Percentiles rank a stretch among this genome's conserved stretches.
phyloP scores from a whole-genome alignment of 2,329 filamentous ascomycete genomes.

The Penicillium sumatraense region DNA sequence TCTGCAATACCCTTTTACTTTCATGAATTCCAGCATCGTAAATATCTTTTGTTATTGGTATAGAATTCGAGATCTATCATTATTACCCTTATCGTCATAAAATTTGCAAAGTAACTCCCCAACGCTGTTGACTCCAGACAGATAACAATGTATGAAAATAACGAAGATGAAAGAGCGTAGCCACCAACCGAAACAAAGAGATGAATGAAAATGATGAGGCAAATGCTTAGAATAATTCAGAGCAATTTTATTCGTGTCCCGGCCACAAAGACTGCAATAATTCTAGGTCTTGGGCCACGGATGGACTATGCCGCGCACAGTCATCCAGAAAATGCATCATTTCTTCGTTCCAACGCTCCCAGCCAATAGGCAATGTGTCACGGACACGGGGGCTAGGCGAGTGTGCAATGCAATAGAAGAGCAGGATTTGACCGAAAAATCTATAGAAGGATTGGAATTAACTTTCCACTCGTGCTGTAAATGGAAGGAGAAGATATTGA shows the following conservation, averaged over 20 bases:
- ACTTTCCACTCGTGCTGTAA: not conserved
- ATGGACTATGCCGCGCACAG: constrained; percentile 43
- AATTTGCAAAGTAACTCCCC: not conserved
- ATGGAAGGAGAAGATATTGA: not conserved
- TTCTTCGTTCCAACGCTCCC: constrained; percentile 47
- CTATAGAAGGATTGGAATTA: constrained; percentile 19
- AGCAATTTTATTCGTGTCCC: constrained; percentile 11
- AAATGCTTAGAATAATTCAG: not conserved
- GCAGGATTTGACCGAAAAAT: constrained; percentile 49
- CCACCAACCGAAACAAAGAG: not conserved
- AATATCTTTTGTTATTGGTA: not conserved
- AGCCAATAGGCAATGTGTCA: constrained; percentile 41
- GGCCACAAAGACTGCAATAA: constrained; percentile 37
- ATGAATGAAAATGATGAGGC: not conserved
- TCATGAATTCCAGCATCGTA: not conserved
- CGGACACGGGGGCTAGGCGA: constrained; percentile 41
- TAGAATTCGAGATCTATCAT: constrained; percentile 1
- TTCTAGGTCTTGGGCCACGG: constrained; percentile 46
- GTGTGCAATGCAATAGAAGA: constrained; percentile 48
- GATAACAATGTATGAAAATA: not conserved
- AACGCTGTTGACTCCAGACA: not conserved
- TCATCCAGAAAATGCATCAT: constrained; percentile 47
- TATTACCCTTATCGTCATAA: not conserved
- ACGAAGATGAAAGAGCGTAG: not conserved
- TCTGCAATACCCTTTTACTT: constrained; percentile 8